These are phyloP conservation scores for Nidularia pulvinata DNA, from an alignment of 768 basidiomycete species.

Conservation along the genomic window DNA sequence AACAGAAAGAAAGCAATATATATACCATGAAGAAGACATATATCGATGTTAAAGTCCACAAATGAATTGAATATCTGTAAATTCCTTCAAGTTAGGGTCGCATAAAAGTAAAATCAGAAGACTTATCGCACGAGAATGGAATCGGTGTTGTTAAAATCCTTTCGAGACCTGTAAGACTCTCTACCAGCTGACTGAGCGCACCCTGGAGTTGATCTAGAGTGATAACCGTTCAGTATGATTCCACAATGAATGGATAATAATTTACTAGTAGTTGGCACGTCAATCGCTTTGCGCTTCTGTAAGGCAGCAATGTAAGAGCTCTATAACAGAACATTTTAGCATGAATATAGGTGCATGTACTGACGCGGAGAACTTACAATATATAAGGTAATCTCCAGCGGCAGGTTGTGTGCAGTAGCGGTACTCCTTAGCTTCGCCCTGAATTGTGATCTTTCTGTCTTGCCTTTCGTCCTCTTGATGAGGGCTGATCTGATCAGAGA, in stretches of 20 bases:
- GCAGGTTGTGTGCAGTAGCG: constrained; percentile 57
- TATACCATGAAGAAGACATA: constrained; percentile 60
- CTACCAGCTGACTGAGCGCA: constrained; percentile 55
- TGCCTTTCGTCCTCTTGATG: constrained; percentile 52
- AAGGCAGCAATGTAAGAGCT: constrained; percentile 67
- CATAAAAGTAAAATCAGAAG: neutral
- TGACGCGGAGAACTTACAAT: constrained; percentile 35
- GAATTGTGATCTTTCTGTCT: constrained; percentile 48
- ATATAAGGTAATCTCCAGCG: constrained; percentile 70
- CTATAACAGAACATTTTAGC: constrained; percentile 26
- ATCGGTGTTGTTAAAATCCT: constrained; percentile 77
- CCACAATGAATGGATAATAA: constrained; percentile 5
- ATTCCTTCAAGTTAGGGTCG: neutral
- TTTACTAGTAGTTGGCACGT: constrained; percentile 64
- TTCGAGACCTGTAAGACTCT: constrained; percentile 69
- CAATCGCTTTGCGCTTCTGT: constrained; percentile 52
- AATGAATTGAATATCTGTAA: constrained; percentile 63
- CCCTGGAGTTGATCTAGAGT: constrained; percentile 42
- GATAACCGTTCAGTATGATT: neutral
- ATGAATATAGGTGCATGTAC: neutral
- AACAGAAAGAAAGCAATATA: neutral
- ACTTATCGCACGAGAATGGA: constrained; percentile 59
- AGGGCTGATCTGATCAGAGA: constrained; percentile 52
- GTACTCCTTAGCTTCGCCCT: constrained; percentile 47
- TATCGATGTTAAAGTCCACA: constrained; percentile 66